phyloP scores from a whole-genome alignment of 2,329 filamentous ascomycete species.

The Byssothecium circinans region DNA sequence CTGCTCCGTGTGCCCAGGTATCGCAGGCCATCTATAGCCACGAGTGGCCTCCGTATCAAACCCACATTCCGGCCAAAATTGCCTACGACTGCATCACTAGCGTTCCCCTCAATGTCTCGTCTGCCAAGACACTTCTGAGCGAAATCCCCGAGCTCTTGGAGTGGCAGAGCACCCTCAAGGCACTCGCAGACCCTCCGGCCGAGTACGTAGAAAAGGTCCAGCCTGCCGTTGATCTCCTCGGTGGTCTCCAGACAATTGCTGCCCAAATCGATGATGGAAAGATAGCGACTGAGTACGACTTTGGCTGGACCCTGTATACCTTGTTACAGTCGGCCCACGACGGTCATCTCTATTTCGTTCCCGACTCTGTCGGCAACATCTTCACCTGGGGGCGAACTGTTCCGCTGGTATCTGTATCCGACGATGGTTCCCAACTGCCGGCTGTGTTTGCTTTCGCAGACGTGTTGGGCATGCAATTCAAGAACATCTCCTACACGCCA shows the following conservation, averaged over 20 bases:
- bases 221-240: conserved; percentile 47
- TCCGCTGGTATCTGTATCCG: conserved; percentile 62
- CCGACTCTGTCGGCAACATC: conserved; percentile 54
- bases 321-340: conserved; percentile 62
- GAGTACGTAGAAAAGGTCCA: conserved; percentile 52
- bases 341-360: conserved; percentile 62
- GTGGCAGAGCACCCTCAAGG: conserved; percentile 52
- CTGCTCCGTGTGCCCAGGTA: conserved; percentile 36
- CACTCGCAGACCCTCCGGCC: conserved; percentile 48
- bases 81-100: conserved; percentile 50
- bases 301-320: conserved; percentile 56
- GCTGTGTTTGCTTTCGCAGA: conserved; percentile 59
- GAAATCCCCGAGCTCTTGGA: conserved; percentile 48
- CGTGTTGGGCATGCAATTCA: conserved; percentile 47
- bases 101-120: conserved; percentile 49
- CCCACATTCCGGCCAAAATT: conserved; percentile 46
- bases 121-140: conserved; percentile 43
- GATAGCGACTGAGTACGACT: conserved; percentile 48
- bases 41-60: conserved; percentile 3
- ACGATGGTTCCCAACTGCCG: conserved; percentile 61
- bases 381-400: conserved; percentile 55
- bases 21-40: conserved; percentile 31
- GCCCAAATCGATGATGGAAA: conserved; percentile 39
- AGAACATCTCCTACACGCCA: conserved; percentile 49
- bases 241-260: conserved; percentile 44